Conservation (phyloP, 768 basidiomycete genomes). For the Cubamyces lactineus region DNA sequence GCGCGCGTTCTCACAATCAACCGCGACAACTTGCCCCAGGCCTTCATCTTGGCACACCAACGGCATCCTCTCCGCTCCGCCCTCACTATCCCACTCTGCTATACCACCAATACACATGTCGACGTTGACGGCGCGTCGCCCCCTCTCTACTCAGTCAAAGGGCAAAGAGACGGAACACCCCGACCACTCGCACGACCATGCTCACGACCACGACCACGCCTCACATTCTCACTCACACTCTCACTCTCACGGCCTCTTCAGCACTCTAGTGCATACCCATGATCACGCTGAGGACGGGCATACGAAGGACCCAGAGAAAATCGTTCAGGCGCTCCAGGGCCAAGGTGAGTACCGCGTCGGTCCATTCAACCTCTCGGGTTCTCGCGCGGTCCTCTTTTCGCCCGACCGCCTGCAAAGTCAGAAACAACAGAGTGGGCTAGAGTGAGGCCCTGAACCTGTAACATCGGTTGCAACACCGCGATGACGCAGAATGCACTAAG, state of each 20-base stretch:
- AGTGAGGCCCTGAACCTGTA: no score
- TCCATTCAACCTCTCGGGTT: background rate
- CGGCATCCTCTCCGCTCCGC: background rate
- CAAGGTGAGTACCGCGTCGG: constrained; percentile 49
- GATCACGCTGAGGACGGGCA: constrained; percentile 64
- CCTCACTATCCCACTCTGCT: background rate
- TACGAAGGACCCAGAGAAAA: constrained; percentile 62
- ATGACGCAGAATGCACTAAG: no score
- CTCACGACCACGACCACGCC: constrained; percentile 17
- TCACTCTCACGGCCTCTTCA: constrained; percentile 66
- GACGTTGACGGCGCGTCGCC: constrained; percentile 14
- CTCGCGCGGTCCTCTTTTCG: no score
- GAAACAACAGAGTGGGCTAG: no score
- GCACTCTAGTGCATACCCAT: constrained; percentile 55
- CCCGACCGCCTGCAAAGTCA: background rate
- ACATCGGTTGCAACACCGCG: no score
- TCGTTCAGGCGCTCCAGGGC: constrained; percentile 69
- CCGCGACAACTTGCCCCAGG: background rate
- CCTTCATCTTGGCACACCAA: background rate
- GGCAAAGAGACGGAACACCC: constrained; percentile 30
- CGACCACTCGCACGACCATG: constrained; percentile 13
- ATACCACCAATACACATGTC: background rate
- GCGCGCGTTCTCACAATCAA: constrained; percentile 9
- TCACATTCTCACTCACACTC: constrained; percentile 52
- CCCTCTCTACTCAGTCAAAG: constrained; percentile 27